Conservation (phyloP, 2,329 filamentous ascomycete species). For the Pseudogymnoascus sp. region DNA sequence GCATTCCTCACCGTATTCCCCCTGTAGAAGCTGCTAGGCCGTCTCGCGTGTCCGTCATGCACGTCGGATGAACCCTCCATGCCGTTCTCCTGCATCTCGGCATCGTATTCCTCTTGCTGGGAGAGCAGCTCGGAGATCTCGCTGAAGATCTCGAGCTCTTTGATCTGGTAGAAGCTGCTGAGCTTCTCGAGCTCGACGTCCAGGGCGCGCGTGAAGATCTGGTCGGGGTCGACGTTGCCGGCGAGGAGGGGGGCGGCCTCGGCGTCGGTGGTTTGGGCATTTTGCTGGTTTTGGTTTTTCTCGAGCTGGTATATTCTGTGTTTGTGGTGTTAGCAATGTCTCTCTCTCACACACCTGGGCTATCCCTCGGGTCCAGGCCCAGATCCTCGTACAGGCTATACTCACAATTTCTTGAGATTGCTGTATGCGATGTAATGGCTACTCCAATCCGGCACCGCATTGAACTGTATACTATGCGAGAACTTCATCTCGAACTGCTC, state of each 20-base stretch:
- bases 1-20: constrained; percentile 38
- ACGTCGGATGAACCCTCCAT: constrained; percentile 12
- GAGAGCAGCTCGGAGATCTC: constrained; percentile 72
- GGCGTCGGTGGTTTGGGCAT: constrained; percentile 55
- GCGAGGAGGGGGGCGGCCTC: constrained; percentile 80
- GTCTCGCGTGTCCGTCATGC: constrained; percentile 7
- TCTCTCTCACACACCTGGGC: too few species aligned
- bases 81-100: constrained; percentile 30
- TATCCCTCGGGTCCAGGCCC: too few species aligned
- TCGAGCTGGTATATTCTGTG: constrained; percentile 88
- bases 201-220: constrained; percentile 72
- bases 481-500: constrained; percentile 94
- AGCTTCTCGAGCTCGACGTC: constrained; percentile 93
- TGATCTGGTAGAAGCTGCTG: constrained; percentile 79
- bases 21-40: constrained; percentile 14
- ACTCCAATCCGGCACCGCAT: constrained; percentile 99
- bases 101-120: constrained; percentile 62
- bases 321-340: constrained; percentile 15
- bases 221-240: constrained; percentile 65
- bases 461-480: constrained; percentile 98
- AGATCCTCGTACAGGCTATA: constrained; percentile 20
- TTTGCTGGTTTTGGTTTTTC: constrained; percentile 64
- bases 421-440: constrained; percentile 97
- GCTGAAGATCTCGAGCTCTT: constrained; percentile 79
- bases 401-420: constrained; percentile 95